Base-by-base conservation (phyloP, 1,284 basidiomycete species). In the Mycosarcoma mackinlayi region DNA sequence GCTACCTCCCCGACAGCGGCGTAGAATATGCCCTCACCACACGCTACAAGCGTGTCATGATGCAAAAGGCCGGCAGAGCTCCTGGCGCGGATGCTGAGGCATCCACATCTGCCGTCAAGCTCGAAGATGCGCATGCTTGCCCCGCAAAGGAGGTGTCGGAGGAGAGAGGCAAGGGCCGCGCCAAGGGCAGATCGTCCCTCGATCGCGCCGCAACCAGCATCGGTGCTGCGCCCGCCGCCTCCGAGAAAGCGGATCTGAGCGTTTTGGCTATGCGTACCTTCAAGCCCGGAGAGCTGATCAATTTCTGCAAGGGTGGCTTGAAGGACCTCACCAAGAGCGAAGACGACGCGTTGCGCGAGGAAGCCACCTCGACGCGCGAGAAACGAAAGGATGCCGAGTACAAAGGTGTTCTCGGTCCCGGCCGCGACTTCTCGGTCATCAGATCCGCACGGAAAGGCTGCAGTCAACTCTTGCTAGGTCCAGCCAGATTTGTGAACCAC, bases 401-500 rank as follows among this genome's bases (percentile, higher is more conserved):
- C 45, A 87, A 86, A 47, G 91, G 91, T 68, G 90, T 91, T 59
- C 87, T 77, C 0, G 73, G 68, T 2, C 73, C 73, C 4, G 78
- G 91, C 54, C 86, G 90, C 74, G 93, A 95, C 81, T 95, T 94
- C 78, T 93, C 91, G 78, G 92, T 95, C 75, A 92, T 94, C 59
- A 91, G 92, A 81, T 93, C 91, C 38, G 90, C 91, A 72, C 89
- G 91, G 78, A 90, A 92, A 86, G 92, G 92, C 84, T 92, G 92
- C 85, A 93, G 93, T 77, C 91, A 94, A 85, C 86, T 95, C 71
- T 91, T 95, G 84, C 85, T 95, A 73, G 93, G 93, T 2, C 93
- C 93, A 45, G 93, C 93, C 80, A 89, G 93, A 72, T 95, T 95
- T 85, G 92, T 94, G 65, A 95, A 95, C 91, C 92, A 94, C 80